Base-by-base conservation (phyloP, 1,139 yeast genomes). In the Magnusiomyces fungicola region DNA sequence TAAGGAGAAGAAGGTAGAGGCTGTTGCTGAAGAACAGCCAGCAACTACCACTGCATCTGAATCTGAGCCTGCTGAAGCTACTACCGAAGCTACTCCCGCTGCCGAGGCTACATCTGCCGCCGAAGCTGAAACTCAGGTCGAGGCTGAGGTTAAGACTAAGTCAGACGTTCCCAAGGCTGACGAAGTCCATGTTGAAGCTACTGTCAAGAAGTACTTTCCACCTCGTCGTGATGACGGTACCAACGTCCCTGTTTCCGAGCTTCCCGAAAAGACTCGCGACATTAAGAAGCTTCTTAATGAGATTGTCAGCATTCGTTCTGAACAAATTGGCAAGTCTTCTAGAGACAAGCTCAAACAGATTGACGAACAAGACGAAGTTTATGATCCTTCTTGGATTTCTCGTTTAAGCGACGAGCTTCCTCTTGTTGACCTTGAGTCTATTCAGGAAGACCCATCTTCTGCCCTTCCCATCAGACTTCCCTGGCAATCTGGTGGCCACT, bases 251-350 rank as follows among this genome's bases (percentile, higher is more conserved):
- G 54, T 46, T 6, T 54, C 63, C n/a, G 51, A 51, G 23, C 48
- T 42, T 23, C 52, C 54, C 29, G 41, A 43, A 22, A 43, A 45
- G 29, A 45, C 48, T 16, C 27, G 49, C 44, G 73, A 72, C 42
- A 74, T 80, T 43, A 78, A 78, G 65, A 78, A 79, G 59, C 67
- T 78, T 29, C 69, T 81, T 46, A 71, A 74, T 24, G 85, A 80
- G 61, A 63, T 82, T 45, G 75, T 76, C 51, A 71, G 78, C 56
- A 63, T 70, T 46, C 75, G 75, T 48, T 69, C 73, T 58, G 83
- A 79, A 54, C 67, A 69, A 51, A 67, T 81, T 49, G 75, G 83
- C 56, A 62, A 68, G 40, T 59, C 65, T 40, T 69, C 60, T 53
- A 53, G 48, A 39, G 53, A 50, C 49, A 36, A 61, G 43, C 53